phyloP scores from a whole-genome alignment of 345 rosid species.

The Rhodomyrtus tomentosa region DNA sequence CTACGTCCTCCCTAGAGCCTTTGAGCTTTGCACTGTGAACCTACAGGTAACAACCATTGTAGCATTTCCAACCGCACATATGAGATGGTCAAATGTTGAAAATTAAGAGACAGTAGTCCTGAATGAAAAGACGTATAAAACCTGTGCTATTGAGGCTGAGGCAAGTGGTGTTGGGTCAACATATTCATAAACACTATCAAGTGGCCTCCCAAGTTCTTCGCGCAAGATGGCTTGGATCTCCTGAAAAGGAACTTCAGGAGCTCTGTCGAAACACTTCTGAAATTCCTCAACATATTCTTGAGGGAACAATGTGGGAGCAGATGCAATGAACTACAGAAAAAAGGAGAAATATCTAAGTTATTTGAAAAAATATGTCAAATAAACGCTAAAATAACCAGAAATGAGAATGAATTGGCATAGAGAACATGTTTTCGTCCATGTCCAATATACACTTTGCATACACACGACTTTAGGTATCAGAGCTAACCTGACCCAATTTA shows the following conservation, averaged over 20 bases:
- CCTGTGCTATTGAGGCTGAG: constrained; percentile 98
- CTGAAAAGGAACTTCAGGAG: constrained; percentile 71
- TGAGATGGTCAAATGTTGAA: neutral
- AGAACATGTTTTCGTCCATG: neutral
- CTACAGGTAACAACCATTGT: constrained; percentile 20
- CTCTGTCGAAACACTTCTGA: constrained; percentile 90
- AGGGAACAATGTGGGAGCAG: constrained; percentile 92
- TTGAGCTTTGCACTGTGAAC: constrained; percentile 89
- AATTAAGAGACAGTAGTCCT: neutral
- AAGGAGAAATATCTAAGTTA: neutral
- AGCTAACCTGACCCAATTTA: constrained; percentile 80
- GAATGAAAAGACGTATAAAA: neutral
- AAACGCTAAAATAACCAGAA: neutral
- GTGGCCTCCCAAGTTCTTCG: constrained; percentile 81
- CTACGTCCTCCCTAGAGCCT: constrained; percentile 85
- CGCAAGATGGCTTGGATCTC: constrained; percentile 64
- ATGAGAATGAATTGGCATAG: neutral
- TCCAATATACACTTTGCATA: neutral
- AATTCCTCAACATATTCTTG: constrained; percentile 80
- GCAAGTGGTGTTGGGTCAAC: constrained; percentile 88
- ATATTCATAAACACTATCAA: constrained; percentile 70
- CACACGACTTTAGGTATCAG: neutral
- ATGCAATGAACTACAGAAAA: constrained; percentile 64
- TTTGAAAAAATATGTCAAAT: neutral
- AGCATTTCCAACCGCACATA: neutral